Evolutionary conservation across 176 grass and related monocot species (phyloP), one percentile per base, ranked within the genome.

Genomic region (Triticum turgidum): DNA sequence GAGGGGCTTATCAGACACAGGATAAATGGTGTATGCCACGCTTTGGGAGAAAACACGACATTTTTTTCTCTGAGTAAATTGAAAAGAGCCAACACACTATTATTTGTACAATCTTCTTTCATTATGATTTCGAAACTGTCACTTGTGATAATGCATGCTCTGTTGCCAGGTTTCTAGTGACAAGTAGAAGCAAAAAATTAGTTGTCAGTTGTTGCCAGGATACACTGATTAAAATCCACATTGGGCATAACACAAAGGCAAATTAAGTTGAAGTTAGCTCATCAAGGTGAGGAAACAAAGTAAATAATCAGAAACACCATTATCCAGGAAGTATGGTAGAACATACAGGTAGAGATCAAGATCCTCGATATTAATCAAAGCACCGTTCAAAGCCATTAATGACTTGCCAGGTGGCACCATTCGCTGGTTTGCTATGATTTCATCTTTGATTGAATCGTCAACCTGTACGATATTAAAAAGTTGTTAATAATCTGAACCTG

Each of bases 361-460:
- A 84, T 98, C 97, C 72, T 96, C 97, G 62, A 98, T 98, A 86
- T 92, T 96, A 83, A 98, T 94, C 84, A 98, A 91, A 78, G 92
- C 97, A 94, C 94, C 94, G 44, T 98, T 98, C 90, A 98, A 88
- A 86, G 97, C 97, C 93, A 98, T 91, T 83, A 98, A 79, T 72
- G 94, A 98, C 61, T 96, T 98, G 88, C 97, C 97, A 92, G 97
- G 92, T 74, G 97, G 97, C 73, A 98, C 92, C 97, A 98, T 98
- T 82, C 94, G 84, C 76, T 98, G 97, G 78, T 98, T 98, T 78
- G 90, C 86, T 79, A 96, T 89, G 83, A 98, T 94, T 89, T 98
- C 96, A 80, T 98, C 92, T 81, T 92, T 95, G 73, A 98, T 89
- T 62, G 92, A 92, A 82, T 87, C 65, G 65, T 98, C 92, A 76